Percentiles rank a stretch among this genome's conserved stretches.
Evolutionary conservation across 2,329 filamentous ascomycete species (phyloP).

Genomic region (Chrysoporthe puriensis): DNA sequence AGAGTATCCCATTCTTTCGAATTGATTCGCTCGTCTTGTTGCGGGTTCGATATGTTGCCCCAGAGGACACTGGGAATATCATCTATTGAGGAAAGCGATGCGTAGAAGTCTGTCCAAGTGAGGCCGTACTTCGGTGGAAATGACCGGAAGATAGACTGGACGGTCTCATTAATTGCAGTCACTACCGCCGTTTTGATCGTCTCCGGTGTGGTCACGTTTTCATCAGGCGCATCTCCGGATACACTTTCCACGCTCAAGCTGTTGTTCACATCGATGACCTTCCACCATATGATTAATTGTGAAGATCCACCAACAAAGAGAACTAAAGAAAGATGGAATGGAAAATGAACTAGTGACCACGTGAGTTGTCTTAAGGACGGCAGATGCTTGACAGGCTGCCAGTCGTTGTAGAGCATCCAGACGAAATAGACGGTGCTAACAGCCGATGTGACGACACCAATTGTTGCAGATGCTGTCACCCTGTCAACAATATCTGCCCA

Average conservation of each 20-base stretch:
- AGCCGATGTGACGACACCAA: slow-evolving; percentile 45
- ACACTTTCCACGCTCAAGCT: not conserved
- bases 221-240: not conserved
- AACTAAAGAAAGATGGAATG: slow-evolving; percentile 65
- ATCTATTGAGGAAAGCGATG: not conserved
- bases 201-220: not conserved
- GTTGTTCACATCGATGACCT: slow-evolving; percentile 33
- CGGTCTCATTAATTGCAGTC: not conserved
- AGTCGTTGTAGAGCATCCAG: slow-evolving; percentile 58
- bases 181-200: not conserved
- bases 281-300: slow-evolving; percentile 54
- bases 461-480: slow-evolving; percentile 40
- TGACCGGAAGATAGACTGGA: not conserved
- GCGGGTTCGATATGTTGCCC: not conserved
- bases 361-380: slow-evolving; percentile 60
- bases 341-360: slow-evolving; percentile 54
- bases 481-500: slow-evolving; percentile 23
- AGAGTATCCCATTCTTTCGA: not conserved
- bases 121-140: not conserved
- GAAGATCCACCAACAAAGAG: slow-evolving; percentile 65
- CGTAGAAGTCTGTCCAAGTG: not conserved
- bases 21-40: not conserved
- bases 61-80: not conserved
- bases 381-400: slow-evolving; percentile 66
- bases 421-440: slow-evolving; percentile 46